phyloP scores from a whole-genome alignment of 2,329 filamentous ascomycete species.

The Anisogramma anomala region DNA sequence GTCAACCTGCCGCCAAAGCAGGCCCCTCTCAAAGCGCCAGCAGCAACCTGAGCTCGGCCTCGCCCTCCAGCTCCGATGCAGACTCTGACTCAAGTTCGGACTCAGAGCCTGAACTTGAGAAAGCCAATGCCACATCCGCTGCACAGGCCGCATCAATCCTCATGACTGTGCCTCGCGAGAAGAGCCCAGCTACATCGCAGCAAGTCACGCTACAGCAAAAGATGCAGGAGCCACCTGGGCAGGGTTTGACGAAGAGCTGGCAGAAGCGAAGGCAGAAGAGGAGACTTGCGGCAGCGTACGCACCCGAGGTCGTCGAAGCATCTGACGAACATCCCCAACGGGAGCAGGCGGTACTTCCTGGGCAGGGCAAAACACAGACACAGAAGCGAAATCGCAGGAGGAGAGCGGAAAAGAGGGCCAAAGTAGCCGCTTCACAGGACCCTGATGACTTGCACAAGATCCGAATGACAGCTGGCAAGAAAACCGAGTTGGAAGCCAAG shows the following conservation, averaged over 20 bases:
- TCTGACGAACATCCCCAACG: too few species aligned
- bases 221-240: constrained; percentile 17
- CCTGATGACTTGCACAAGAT: background rate
- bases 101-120: constrained; percentile 25
- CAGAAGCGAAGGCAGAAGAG: constrained; percentile 42
- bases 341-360: constrained; percentile 17
- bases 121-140: background rate
- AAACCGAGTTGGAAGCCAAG: constrained; percentile 25
- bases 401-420: constrained; percentile 21
- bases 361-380: constrained; percentile 29
- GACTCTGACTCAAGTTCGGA: constrained; percentile 25
- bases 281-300: too few species aligned
- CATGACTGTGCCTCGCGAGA: background rate
- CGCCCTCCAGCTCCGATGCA: constrained; percentile 19
- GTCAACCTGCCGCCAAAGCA: constrained; percentile 14
- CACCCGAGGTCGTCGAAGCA: too few species aligned
- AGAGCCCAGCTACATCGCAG: background rate
- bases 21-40: constrained; percentile 5
- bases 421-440: constrained; percentile 7
- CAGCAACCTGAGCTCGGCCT: constrained; percentile 9
- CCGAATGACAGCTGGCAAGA: background rate
- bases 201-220: background rate
- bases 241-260: constrained; percentile 28
- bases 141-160: background rate
- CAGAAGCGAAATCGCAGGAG: constrained; percentile 42